Conservation (phyloP, 1,284 basidiomycete genomes). For the Boletus hoseneyae region DNA sequence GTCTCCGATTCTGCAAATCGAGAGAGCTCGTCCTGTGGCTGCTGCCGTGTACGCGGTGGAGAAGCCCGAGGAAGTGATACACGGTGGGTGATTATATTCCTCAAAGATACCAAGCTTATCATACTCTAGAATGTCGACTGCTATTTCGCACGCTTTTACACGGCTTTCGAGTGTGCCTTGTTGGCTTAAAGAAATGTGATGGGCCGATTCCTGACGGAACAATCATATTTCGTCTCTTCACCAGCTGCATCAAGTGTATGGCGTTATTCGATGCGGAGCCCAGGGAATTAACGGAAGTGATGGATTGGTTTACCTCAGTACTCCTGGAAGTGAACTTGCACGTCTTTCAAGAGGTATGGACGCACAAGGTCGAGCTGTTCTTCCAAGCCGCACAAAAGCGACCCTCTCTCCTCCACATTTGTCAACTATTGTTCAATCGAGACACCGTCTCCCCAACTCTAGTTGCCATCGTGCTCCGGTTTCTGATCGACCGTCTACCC, state of each 20-base stretch:
- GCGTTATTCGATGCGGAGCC: slow-evolving; percentile 82
- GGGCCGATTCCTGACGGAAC: slow-evolving; percentile 83
- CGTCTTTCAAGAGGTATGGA: slow-evolving; percentile 95
- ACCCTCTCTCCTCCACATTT: slow-evolving; percentile 79
- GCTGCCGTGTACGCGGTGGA: slow-evolving; percentile 73
- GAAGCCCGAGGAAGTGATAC: slow-evolving; percentile 69
- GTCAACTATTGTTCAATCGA: slow-evolving; percentile 83
- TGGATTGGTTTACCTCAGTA: slow-evolving; percentile 82
- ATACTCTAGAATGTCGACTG: slow-evolving; percentile 68
- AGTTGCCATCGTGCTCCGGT: slow-evolving; percentile 89
- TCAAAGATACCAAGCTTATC: slow-evolving; percentile 12
- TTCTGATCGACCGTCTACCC: slow-evolving; percentile 82
- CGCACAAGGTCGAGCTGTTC: slow-evolving; percentile 86
- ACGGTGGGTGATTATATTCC: slow-evolving; percentile 46
- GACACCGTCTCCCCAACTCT: slow-evolving; percentile 86
- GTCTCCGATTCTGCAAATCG: slow-evolving; percentile 58
- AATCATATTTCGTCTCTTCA: slow-evolving; percentile 84
- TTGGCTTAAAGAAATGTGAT: slow-evolving; percentile 77
- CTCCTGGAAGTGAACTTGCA: slow-evolving; percentile 84
- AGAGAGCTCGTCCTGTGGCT: slow-evolving; percentile 76
- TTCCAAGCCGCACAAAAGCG: slow-evolving; percentile 78
- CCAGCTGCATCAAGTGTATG: slow-evolving; percentile 83
- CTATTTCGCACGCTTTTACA: slow-evolving; percentile 90
- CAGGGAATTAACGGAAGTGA: slow-evolving; percentile 82
- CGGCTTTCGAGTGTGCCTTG: slow-evolving; percentile 83